Evolutionary conservation across 495 filamentous ascomycete genomes (phyloP), one percentile per base, ranked within the genome.

Genomic region (Podospora bellae-mahoneyi): DNA sequence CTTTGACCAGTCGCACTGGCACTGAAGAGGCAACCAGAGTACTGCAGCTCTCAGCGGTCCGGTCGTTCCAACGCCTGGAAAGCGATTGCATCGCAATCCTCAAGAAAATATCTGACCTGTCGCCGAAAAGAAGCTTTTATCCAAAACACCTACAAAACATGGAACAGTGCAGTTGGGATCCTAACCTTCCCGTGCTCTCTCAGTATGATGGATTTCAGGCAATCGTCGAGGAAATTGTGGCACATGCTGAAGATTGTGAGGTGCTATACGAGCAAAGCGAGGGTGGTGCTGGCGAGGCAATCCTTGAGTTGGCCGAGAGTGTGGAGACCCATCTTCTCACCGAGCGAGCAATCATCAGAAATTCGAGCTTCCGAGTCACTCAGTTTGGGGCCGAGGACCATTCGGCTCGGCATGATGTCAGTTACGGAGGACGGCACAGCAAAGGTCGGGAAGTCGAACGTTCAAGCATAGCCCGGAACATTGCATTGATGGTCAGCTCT

Each of bases 21-120:
- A 90, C 87, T 0, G 89, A 91, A 66, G 79, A 90, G 69, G 81
- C 84, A 0, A 71, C 91, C 1, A 65, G 69, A 0, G 82, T 85
- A 26, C 78, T 91, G 10, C 66, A 68, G 0, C 83, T 81, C 3
- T 84, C 84, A 28, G 76, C 84, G 1, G 69, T 85, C 0, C 70
- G 79, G 60, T 90, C 87, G 0, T 89, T 87, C 58, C 71, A 74
- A 10, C 68, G 66, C 4, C 76, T 90, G 3, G 68, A 75, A 4
- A 10, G 65, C 0, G 77, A 79, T 4, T 78, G 88, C 58, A 60
- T 80, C 19, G 20, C 69, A 0, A 63, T 85, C 10, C 74, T 89
- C 0, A 4, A 27, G 0, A 26, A 71, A 0, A 85, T 92, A 53
- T 83, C 85, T 0, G n/a, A 55, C 0, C 71, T 91, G 0, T 84